A percentile compares a stretch with the other conserved stretches of the same genome.
phyloP scores from a whole-genome alignment of 2,329 filamentous ascomycete species.

The Xylariaceae sp. region DNA sequence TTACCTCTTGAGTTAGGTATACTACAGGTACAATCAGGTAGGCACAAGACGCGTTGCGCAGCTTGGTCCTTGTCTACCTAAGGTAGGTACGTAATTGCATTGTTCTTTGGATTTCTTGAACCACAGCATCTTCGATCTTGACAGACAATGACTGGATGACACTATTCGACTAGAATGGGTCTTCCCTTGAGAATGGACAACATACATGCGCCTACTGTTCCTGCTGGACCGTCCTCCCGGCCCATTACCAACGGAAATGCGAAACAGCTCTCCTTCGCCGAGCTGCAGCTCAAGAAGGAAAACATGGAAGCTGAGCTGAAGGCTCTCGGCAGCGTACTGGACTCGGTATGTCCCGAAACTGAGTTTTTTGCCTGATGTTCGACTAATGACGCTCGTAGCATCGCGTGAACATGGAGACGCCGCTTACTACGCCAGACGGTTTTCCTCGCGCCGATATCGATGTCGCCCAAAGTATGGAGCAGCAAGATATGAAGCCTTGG shows the following conservation, averaged over 20 bases:
- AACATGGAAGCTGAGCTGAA: conserved; percentile 81
- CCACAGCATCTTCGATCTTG: background rate
- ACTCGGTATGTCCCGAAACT: conserved; percentile 60
- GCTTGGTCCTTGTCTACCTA: no score
- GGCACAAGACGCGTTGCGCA: no score
- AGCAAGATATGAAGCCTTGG: no score
- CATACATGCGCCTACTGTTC: conserved; percentile 54
- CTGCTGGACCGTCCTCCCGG: conserved; percentile 71
- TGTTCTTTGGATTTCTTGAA: background rate
- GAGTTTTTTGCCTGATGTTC: conserved; percentile 3
- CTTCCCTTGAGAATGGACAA: conserved; percentile 46
- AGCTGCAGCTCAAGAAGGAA: conserved; percentile 82
- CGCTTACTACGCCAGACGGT: conserved; percentile 81
- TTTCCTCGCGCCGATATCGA: conserved; percentile 93
- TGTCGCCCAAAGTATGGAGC: conserved; percentile 75
- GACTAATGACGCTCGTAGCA: conserved; percentile 54
- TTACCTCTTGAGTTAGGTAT: no score
- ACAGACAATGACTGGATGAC: conserved; percentile 17
- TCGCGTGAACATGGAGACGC: conserved; percentile 86
- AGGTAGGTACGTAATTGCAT: no score
- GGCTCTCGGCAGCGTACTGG: conserved; percentile 79
- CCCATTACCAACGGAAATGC: conserved; percentile 56
- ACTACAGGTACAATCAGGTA: no score
- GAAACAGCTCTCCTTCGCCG: conserved; percentile 64
- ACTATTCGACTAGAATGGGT: conserved; percentile 21